Percentiles rank a stretch among this genome's conserved stretches.
These are phyloP conservation scores for Mariannaea sp. DNA, from an alignment of 2,329 filamentous ascomycete species.

Conservation along the genomic window DNA sequence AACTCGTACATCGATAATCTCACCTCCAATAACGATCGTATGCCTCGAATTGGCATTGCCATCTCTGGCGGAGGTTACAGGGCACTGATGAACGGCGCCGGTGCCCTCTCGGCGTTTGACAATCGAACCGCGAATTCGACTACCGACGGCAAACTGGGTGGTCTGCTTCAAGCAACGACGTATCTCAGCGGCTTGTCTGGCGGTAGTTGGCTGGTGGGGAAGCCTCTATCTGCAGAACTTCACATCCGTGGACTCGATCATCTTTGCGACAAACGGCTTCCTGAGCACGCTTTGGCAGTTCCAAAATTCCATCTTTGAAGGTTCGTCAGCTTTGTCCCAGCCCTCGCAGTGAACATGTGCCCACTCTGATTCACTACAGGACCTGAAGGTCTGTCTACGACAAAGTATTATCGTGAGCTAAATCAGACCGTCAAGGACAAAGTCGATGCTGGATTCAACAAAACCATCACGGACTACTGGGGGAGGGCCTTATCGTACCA, in stretches of 20 bases:
- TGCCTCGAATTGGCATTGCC: constrained; percentile 67
- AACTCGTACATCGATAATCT: constrained; percentile 67
- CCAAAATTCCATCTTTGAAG: constrained; percentile 36
- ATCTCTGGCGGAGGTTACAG: constrained; percentile 80
- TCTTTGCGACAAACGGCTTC: constrained; percentile 9
- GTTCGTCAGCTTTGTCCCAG: constrained; percentile 25
- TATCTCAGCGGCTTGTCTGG: constrained; percentile 77
- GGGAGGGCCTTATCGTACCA: constrained; percentile 78
- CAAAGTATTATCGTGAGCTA: constrained; percentile 65
- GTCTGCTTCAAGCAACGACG: constrained; percentile 74
- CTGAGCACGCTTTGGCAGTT: constrained; percentile 30
- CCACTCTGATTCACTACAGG: constrained; percentile 9
- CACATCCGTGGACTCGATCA: constrained; percentile 59
- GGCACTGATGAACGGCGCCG: constrained; percentile 77
- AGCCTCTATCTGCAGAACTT: constrained; percentile 79
- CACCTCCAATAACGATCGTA: constrained; percentile 64
- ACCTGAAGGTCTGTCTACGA: constrained; percentile 9
- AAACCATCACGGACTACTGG: constrained; percentile 81
- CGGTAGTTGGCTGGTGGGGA: constrained; percentile 76
- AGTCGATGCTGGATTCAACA: constrained; percentile 61
- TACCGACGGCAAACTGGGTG: constrained; percentile 57
- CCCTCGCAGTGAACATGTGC: background rate
- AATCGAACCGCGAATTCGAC: constrained; percentile 66
- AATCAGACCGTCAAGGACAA: constrained; percentile 64
- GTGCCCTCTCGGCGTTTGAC: constrained; percentile 75